phyloP scores from a whole-genome alignment of 139 green algal genomes.

The Nannochloris sp. region DNA sequence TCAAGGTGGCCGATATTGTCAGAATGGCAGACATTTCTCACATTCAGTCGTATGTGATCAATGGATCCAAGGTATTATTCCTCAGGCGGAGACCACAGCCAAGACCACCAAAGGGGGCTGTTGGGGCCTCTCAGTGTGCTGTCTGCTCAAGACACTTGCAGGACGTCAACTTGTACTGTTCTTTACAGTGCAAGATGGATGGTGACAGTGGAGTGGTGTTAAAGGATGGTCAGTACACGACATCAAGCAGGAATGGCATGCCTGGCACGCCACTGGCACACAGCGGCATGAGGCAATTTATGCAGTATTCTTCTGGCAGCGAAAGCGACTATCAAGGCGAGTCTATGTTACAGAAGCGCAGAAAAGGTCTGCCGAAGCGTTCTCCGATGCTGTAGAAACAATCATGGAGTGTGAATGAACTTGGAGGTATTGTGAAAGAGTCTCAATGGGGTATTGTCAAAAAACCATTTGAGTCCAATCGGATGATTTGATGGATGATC shows the following conservation, averaged over 20 bases:
- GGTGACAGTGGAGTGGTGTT: not conserved
- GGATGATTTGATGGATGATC: too few species aligned
- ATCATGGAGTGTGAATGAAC: not conserved
- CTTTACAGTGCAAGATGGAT: slow-evolving; percentile 38
- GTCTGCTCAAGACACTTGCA: slow-evolving; percentile 32
- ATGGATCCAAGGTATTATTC: slow-evolving; percentile 68
- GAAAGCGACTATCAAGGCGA: not conserved
- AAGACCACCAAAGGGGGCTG: slow-evolving; percentile 32
- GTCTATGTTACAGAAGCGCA: not conserved
- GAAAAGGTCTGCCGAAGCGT: not conserved
- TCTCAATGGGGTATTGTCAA: too few species aligned
- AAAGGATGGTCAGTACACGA: too few species aligned
- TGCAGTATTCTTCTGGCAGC: not conserved
- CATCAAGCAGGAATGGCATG: too few species aligned
- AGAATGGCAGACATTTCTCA: slow-evolving; percentile 37
- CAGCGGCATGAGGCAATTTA: not conserved
- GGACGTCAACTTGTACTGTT: slow-evolving; percentile 31
- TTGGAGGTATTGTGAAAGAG: too few species aligned
- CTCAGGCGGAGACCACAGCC: slow-evolving; percentile 62
- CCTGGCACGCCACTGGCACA: too few species aligned
- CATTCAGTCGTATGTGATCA: slow-evolving; percentile 81
- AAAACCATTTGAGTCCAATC: too few species aligned
- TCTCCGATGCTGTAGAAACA: not conserved
- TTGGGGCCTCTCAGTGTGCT: slow-evolving; percentile 18
- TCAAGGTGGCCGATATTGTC: slow-evolving; percentile 59